Evolutionary conservation across 441 rosid genomes (phyloP).

Genomic region (Adansonia rubrostipa): DNA sequence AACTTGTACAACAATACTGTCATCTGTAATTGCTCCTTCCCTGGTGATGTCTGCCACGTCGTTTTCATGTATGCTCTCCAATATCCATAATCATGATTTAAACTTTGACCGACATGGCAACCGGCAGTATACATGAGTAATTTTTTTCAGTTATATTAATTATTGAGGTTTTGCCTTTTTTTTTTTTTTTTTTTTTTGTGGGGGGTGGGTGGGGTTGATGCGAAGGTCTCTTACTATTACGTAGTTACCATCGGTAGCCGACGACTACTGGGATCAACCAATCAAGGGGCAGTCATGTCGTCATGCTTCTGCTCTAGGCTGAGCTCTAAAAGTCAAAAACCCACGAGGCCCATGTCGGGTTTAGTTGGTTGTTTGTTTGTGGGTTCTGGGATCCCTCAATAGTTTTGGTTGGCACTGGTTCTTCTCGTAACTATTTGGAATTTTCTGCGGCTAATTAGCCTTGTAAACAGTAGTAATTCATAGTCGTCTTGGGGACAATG

Average conservation of each 20-base stretch:
- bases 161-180: background rate
- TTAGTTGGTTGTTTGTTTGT: background rate
- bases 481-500: background rate
- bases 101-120: background rate
- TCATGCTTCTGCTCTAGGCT: background rate
- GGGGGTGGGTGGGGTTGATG: background rate
- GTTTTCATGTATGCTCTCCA: slow-evolving; percentile 25
- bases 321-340: background rate
- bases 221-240: background rate
- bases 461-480: background rate
- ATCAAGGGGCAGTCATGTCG: background rate
- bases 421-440: background rate
- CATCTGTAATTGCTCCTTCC: slow-evolving; percentile 32
- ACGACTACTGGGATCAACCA: background rate
- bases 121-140: background rate
- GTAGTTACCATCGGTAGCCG: background rate
- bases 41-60: slow-evolving; percentile 38
- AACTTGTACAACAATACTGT: slow-evolving; percentile 20
- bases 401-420: background rate
- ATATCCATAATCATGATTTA: background rate
- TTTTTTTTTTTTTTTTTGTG: background rate
- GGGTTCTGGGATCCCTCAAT: background rate
- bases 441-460: background rate
- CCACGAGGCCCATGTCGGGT: background rate
- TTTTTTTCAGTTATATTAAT: too few species aligned